Evolutionary conservation across 345 rosid species (phyloP).

Genomic region (Gossypium turneri): DNA sequence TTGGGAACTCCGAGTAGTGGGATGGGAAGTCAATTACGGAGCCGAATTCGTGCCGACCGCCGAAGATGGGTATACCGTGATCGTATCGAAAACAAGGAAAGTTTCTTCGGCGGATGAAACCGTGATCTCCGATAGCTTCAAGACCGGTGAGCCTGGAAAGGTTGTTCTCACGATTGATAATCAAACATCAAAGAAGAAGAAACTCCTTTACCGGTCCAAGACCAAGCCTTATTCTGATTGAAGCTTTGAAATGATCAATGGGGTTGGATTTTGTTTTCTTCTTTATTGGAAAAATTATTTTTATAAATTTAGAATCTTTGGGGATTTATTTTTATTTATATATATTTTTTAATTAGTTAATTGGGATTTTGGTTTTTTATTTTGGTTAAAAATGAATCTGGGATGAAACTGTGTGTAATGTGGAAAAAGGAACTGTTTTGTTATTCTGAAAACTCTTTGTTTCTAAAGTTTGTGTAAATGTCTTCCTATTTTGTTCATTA

Average conservation of each 20-base stretch:
- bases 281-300: neutral
- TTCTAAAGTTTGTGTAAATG: conserved; percentile 3
- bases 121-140: conserved; percentile 54
- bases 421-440: neutral
- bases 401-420: neutral
- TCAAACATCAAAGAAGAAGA: conserved; percentile 79
- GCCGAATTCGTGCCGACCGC: conserved; percentile 69
- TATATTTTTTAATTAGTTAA: neutral
- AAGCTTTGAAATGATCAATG: conserved; percentile 2
- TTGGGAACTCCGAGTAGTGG: conserved; percentile 83
- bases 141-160: conserved; percentile 64
- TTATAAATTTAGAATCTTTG: conserved; percentile 4
- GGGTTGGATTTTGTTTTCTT: neutral
- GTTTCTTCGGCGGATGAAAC: conserved; percentile 52
- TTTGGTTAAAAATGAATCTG: neutral
- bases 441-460: neutral
- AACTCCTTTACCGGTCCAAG: conserved; percentile 83
- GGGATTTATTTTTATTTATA: neutral
- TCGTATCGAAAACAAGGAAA: conserved; percentile 67
- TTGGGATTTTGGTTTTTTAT: neutral
- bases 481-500: neutral
- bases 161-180: conserved; percentile 72
- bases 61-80: conserved; percentile 67
- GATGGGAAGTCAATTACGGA: conserved; percentile 72
- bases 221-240: conserved; percentile 41